Evolutionary conservation across 208 protist species (phyloP).

Genomic region (Trypanosoma conorhini): DNA sequence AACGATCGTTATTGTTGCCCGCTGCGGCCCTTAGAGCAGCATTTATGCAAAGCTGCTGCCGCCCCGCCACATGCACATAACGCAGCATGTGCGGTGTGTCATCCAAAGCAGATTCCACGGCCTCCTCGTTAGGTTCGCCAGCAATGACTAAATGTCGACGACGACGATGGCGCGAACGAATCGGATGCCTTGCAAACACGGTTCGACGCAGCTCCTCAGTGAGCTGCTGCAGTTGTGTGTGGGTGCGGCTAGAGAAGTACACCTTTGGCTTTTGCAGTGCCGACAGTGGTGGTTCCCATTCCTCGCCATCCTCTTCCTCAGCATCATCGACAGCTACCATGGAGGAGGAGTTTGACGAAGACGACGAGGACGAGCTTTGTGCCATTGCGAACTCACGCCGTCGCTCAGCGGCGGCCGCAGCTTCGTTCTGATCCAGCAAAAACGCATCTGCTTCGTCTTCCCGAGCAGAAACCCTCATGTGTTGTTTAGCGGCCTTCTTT

Average conservation of each 20-base stretch:
- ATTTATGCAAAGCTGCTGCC: conserved; percentile 94
- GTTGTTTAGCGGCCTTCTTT: neutral
- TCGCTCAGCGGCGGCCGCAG: conserved; percentile 26
- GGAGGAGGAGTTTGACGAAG: conserved; percentile 17
- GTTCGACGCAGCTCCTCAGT: conserved; percentile 89
- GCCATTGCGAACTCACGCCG: neutral
- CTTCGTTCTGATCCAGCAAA: conserved; percentile 39
- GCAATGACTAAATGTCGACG: neutral
- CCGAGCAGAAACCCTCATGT: neutral
- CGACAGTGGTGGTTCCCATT: neutral
- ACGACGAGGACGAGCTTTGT: conserved; percentile 12
- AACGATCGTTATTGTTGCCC: conserved; percentile 32
- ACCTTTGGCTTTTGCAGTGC: conserved; percentile 81
- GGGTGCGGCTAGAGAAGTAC: conserved; percentile 95
- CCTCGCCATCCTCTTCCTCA: conserved; percentile 25
- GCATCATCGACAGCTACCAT: neutral
- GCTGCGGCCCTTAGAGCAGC: conserved; percentile 37
- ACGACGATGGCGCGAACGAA: conserved; percentile 17
- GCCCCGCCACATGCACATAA: conserved; percentile 88
- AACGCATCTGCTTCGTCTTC: conserved; percentile 28
- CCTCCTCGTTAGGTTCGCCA: neutral
- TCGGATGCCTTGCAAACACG: conserved; percentile 54
- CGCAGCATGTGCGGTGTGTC: conserved; percentile 31
- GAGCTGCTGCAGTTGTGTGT: conserved; percentile 95
- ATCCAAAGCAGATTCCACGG: neutral